phyloP scores from a whole-genome alignment of 2,329 filamentous ascomycete species.

The Neonectria neomacrospora region DNA sequence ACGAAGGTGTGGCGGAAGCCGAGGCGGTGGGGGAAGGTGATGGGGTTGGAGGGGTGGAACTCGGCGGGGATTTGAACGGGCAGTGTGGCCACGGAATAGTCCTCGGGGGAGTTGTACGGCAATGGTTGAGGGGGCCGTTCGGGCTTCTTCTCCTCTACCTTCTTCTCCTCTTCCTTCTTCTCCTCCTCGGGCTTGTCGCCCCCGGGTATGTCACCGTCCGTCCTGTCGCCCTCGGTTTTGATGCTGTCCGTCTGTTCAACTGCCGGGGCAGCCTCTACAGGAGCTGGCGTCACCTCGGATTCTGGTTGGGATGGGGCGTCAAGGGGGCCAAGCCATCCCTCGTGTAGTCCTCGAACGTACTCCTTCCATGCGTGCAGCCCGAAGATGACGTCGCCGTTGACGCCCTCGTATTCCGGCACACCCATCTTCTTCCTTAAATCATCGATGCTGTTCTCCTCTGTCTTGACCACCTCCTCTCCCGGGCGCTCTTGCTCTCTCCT shows the following conservation, averaged over 20 bases:
- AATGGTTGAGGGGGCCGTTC: slow-evolving; percentile 71
- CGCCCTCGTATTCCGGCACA: slow-evolving; percentile 76
- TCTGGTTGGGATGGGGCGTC: slow-evolving; percentile 64
- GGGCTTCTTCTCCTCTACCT: slow-evolving; percentile 64
- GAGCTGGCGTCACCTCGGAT: slow-evolving; percentile 38
- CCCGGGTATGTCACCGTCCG: slow-evolving; percentile 38
- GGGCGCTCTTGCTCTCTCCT: slow-evolving; percentile 68
- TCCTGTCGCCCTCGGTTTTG: slow-evolving; percentile 56
- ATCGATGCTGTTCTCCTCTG: slow-evolving; percentile 67
- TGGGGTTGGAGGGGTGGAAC: slow-evolving; percentile 77
- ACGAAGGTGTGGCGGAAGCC: slow-evolving; percentile 92
- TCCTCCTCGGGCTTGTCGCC: slow-evolving; percentile 56
- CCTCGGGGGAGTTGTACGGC: slow-evolving; percentile 77
- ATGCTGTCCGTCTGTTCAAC: slow-evolving; percentile 43
- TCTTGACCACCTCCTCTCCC: slow-evolving; percentile 59
- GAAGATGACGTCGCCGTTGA: slow-evolving; percentile 86
- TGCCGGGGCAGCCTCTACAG: slow-evolving; percentile 39
- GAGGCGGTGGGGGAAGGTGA: slow-evolving; percentile 88
- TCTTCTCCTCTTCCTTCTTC: slow-evolving; percentile 52
- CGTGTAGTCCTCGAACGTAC: slow-evolving; percentile 91
- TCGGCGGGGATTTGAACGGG: slow-evolving; percentile 74
- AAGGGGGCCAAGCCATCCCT: slow-evolving; percentile 93
- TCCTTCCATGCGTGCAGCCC: slow-evolving; percentile 97
- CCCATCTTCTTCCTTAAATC: slow-evolving; percentile 73
- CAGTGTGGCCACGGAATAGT: slow-evolving; percentile 75